phyloP scores from a whole-genome alignment of 1,139 yeast genomes.

The Candida tropicalis region DNA sequence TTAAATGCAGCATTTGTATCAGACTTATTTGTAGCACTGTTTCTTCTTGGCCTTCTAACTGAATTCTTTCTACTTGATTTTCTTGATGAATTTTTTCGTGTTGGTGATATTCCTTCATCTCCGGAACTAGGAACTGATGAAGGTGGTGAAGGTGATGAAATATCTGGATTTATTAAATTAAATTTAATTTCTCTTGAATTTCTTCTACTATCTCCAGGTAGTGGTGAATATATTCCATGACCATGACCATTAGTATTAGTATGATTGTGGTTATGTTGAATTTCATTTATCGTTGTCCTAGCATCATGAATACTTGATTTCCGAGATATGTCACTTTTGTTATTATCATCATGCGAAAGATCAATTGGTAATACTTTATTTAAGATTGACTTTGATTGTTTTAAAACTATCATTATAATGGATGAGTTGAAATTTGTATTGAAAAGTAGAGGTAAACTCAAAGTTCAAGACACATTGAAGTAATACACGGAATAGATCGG shows the following conservation, averaged over 20 bases:
- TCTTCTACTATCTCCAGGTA: background rate
- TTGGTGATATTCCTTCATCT: constrained; percentile 1
- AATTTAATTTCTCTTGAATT: background rate
- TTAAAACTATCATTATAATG: constrained; percentile 10
- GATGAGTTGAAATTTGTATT: background rate
- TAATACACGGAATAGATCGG: too few species aligned
- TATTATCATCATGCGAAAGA: background rate
- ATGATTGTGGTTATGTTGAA: background rate
- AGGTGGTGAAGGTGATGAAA: background rate
- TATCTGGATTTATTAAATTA: background rate
- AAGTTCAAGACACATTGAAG: too few species aligned
- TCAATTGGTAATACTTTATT: constrained; percentile 15
- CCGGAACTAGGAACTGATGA: background rate
- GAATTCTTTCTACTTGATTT: constrained; percentile 4
- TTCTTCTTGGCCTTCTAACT: background rate
- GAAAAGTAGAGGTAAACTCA: background rate
- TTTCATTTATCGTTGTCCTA: constrained; percentile 1
- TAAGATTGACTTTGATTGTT: constrained; percentile 12
- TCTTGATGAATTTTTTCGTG: background rate
- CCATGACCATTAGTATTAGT: background rate
- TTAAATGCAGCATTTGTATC: background rate
- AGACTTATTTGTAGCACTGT: background rate
- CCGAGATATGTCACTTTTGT: background rate
- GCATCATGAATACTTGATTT: background rate
- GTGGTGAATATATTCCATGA: background rate